Base-by-base conservation (phyloP, 1,284 basidiomycete genomes). In the Afroboletus lepidellus region DNA sequence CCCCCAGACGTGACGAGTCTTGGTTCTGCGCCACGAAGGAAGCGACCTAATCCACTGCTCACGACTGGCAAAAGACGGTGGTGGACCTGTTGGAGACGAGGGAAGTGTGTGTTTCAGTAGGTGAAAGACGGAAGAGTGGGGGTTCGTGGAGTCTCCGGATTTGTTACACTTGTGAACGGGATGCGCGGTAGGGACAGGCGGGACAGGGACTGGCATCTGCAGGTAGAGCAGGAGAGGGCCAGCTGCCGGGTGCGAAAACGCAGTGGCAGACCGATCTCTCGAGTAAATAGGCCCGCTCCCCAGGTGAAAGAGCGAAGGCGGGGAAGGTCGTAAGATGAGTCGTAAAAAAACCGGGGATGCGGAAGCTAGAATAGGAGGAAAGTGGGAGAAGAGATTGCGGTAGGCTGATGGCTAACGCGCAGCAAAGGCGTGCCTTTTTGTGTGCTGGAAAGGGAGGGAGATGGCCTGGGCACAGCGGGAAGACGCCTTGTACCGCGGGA, bases 381-480 rank as follows among this genome's bases (percentile, higher is more conserved):
- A 52, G 63, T 59, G 67, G 57, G 36, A 44, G 48, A 44, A 47
- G 55, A 46, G 34, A 53, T 42, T 64, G 67, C 64, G 67, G 73
- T 56, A 63, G 64, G 38, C 7, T 30, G 54, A 69, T 85, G 87
- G 87, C 87, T 76, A 77, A 90, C 87, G 87, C 88, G 77, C 87
- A 90, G 77, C 84, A 78, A 90, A 90, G 87, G 88, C 87, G 87
- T 90, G 87, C 88, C 87, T 89, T 90, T 90, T 90, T 43, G 29
- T 27, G 48, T 60, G 56, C 62, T 68, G 57, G 54, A 37, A 34
- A 46, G 38, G 52, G 53, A 51, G 29, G 27, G 43, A 12, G 62
- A 65, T 53, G 61, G 59, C 61, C 66, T 67, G 67, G 72, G 69
- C 63, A 70, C n/a, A 9, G 69, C 70, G 66, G 69, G 69, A 69